Percentiles rank a stretch among this genome's conserved stretches.
Conservation (phyloP, 768 basidiomycete genomes). For the Asterophora parasitica region DNA sequence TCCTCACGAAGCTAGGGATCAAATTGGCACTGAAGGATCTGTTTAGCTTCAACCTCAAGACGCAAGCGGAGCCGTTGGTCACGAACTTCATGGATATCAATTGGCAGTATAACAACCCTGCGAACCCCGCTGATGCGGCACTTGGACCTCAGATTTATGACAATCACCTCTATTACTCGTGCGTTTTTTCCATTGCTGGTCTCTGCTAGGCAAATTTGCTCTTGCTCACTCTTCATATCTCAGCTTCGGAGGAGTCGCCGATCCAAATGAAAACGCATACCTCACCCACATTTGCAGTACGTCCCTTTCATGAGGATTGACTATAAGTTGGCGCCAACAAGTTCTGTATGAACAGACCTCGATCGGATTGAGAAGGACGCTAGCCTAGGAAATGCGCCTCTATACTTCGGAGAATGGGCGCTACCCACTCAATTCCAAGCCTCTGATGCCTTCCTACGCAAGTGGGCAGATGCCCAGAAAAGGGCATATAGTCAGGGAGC, state of each 20-base stretch:
- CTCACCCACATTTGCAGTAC: slow-evolving; percentile 65
- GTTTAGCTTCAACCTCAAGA: slow-evolving; percentile 11
- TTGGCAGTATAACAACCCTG: slow-evolving; percentile 67
- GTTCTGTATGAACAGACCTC: slow-evolving; percentile 45
- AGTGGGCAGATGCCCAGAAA: slow-evolving; percentile 80
- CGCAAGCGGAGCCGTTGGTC: slow-evolving; percentile 18
- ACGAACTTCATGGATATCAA: slow-evolving; percentile 74
- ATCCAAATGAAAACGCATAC: slow-evolving; percentile 59
- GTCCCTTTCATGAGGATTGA: slow-evolving; percentile 11
- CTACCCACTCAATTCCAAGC: slow-evolving; percentile 62
- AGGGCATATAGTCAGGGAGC: slow-evolving; percentile 52
- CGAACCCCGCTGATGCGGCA: slow-evolving; percentile 67
- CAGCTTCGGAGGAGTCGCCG: slow-evolving; percentile 54
- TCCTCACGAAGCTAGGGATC: slow-evolving; percentile 27
- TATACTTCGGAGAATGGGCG: slow-evolving; percentile 47
- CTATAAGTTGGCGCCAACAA: background rate
- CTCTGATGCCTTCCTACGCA: slow-evolving; percentile 51
- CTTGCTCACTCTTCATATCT: background rate
- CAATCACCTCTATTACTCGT: slow-evolving; percentile 77
- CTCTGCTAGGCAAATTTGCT: no score
- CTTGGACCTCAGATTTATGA: slow-evolving; percentile 73
- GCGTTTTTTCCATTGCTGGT: slow-evolving; percentile 20
- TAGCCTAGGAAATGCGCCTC: slow-evolving; percentile 31
- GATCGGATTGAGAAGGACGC: slow-evolving; percentile 40
- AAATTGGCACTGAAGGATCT: slow-evolving; percentile 6